Conservation (phyloP, 2,329 filamentous ascomycete genomes). For the Fusarium multiceps region DNA sequence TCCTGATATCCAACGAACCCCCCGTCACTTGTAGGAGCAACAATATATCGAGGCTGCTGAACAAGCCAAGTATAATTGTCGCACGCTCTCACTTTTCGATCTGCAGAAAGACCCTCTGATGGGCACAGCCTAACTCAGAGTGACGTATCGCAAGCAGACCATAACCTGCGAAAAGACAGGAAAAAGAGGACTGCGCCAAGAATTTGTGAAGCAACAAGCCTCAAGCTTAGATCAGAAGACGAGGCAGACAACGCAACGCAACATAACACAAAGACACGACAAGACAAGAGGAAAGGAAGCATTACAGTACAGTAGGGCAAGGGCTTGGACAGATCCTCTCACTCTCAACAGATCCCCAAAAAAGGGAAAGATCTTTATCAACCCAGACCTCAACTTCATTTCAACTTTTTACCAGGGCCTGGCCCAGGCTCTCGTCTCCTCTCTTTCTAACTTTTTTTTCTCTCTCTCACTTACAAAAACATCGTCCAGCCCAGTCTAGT, state of each 20-base stretch:
- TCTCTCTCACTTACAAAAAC: constrained; percentile 12
- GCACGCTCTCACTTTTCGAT: constrained; percentile 26
- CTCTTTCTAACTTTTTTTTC: background rate
- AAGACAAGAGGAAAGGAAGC: constrained; percentile 5
- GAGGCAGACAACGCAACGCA: constrained; percentile 28
- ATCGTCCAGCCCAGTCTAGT: constrained; percentile 2
- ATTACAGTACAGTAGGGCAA: constrained; percentile 29
- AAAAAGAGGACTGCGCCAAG: constrained; percentile 37
- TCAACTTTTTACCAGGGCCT: constrained; percentile 21
- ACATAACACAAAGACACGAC: background rate
- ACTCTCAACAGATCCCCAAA: constrained; percentile 33
- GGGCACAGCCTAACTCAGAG: constrained; percentile 36
- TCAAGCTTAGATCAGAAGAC: constrained; percentile 21
- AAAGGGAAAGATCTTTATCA: constrained; percentile 35
- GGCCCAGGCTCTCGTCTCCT: background rate
- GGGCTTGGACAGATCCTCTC: constrained; percentile 27
- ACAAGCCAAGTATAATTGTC: constrained; percentile 38
- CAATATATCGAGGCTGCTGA: constrained; percentile 29
- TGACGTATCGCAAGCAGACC: constrained; percentile 41
- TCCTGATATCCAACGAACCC: constrained; percentile 42
- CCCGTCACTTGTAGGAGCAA: constrained; percentile 43
- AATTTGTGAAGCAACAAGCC: constrained; percentile 29
- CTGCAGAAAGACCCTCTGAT: constrained; percentile 36
- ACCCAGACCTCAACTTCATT: constrained; percentile 30
- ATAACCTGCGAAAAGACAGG: constrained; percentile 33